Base-by-base conservation (phyloP, 495 filamentous ascomycete genomes). In the Coniosporium apollinis region DNA sequence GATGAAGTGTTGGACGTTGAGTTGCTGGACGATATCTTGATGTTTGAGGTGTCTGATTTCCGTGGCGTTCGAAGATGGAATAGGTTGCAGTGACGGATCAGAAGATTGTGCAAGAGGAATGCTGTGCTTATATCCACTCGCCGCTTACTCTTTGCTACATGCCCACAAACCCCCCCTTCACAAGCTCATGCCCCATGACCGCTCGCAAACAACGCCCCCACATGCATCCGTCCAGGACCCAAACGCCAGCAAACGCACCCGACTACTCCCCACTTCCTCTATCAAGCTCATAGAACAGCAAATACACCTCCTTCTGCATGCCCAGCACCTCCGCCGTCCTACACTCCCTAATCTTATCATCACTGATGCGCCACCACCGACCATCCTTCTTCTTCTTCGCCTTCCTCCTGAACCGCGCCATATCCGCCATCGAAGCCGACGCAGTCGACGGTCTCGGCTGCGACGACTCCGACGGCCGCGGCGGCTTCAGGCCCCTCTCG, bases 301-400 rank as follows among this genome's bases (percentile, higher is more conserved):
- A 58, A 54, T 96, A 99, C 0, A 94, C 87, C 54, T 94, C 89
- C 44, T 75, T 77, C 54, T 94, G 84, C 87, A 94, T 94, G 7
- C 69, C 69, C 36, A 99, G 50, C 15, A 99, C 83, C 34, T 99
- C 87, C 33, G 69, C 72, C 2, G 85, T 96, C 56, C 79, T 89
- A 38, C 82, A 76, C 49, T 94, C 87, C 49, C 87, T 92, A 38
- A 96, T 69, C 50, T 94, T 94, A 22, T 96, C 89, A 50, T 99
- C 89, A 25, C 86, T 94, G 31, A 99, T 94, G 10, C 89, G 71
- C 89, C 89, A 99, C 89, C 89, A 99, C 14, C 81, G 69, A 46
- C 80, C 69, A 36, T 60, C 70, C n/a, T 61, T 46, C 8, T 24
- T 43, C 43, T 69, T 70, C 46, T 75, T 75, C 40, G 63, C 68